These are phyloP conservation scores for Inga oerstediana DNA, from an alignment of 306 rosid genomes.

Conservation along the genomic window DNA sequence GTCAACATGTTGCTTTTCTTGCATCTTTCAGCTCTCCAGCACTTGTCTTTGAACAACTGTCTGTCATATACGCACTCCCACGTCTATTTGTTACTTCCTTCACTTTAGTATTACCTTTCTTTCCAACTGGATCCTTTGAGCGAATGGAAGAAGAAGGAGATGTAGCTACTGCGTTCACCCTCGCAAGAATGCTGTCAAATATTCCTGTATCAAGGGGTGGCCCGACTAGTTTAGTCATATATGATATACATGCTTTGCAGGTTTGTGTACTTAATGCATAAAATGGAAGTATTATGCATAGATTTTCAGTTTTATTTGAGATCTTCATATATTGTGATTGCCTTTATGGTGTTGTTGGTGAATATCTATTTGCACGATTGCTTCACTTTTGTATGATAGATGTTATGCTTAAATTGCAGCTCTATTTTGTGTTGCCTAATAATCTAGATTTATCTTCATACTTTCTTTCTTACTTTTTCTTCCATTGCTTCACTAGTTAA, in stretches of 20 bases:
- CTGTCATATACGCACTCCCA: slow-evolving; percentile 89
- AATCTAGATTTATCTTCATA: neutral
- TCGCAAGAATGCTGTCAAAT: slow-evolving; percentile 89
- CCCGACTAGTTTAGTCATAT: slow-evolving; percentile 87
- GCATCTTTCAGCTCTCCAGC: slow-evolving; percentile 94
- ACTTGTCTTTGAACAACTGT: slow-evolving; percentile 91
- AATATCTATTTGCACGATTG: neutral
- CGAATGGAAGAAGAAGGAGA: slow-evolving; percentile 99
- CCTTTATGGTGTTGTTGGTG: neutral
- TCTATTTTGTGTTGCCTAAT: neutral
- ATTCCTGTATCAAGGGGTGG: slow-evolving; percentile 98
- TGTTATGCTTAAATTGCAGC: slow-evolving; percentile 1
- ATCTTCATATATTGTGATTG: neutral
- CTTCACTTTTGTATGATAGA: neutral
- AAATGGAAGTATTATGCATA: slow-evolving; percentile 20
- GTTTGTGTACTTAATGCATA: slow-evolving; percentile 46
- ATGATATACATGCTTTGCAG: slow-evolving; percentile 98
- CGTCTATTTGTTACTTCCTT: slow-evolving; percentile 83
- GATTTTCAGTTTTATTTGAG: slow-evolving; percentile 19
- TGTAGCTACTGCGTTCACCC: slow-evolving; percentile 98
- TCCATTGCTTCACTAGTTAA: neutral
- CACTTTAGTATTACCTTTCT: slow-evolving; percentile 93
- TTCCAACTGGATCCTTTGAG: slow-evolving; percentile 98
- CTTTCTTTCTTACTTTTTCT: neutral
- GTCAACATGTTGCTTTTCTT: slow-evolving; percentile 91